Percentiles rank a stretch among this genome's conserved stretches.
Evolutionary conservation across 768 basidiomycete genomes (phyloP).

Genomic region (Lactifluus piperatus): DNA sequence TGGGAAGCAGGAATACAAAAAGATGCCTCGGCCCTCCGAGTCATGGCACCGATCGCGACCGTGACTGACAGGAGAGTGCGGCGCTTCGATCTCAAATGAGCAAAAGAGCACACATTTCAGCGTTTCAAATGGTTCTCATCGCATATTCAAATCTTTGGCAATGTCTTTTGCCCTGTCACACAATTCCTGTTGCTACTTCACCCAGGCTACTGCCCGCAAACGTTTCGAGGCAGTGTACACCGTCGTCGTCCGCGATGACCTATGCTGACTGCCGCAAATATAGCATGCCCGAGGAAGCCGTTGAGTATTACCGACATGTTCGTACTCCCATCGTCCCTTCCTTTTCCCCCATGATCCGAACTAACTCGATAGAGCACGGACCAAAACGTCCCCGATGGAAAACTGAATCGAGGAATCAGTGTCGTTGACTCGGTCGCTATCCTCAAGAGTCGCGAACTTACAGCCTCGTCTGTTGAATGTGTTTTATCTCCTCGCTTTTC

Average conservation of each 20-base stretch:
- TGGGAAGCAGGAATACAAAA: no score
- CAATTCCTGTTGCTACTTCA: no score
- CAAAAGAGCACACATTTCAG: no score
- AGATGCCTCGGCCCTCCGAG: no score
- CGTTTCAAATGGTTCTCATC: no score
- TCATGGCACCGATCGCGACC: no score
- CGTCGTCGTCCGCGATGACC: conserved; percentile 66
- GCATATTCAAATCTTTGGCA: no score
- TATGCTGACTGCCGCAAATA: conserved; percentile 57
- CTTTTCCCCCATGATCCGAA: neutral
- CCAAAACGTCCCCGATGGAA: conserved; percentile 94
- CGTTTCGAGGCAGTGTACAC: conserved; percentile 65
- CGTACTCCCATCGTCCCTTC: conserved; percentile 21
- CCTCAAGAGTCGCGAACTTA: conserved; percentile 54
- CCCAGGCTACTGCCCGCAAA: conserved; percentile 30
- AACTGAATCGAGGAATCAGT: conserved; percentile 92
- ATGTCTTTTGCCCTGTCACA: no score
- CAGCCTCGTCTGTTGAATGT: conserved; percentile 92
- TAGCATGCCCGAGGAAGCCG: conserved; percentile 76
- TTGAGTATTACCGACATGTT: conserved; percentile 80
- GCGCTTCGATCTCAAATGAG: no score
- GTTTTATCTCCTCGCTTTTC: conserved; percentile 41
- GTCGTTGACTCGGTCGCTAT: conserved; percentile 91
- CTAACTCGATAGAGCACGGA: conserved; percentile 58
- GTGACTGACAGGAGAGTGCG: no score